Conservation (phyloP, 2,329 filamentous ascomycete genomes). For the Arthrocladium fulminans region DNA sequence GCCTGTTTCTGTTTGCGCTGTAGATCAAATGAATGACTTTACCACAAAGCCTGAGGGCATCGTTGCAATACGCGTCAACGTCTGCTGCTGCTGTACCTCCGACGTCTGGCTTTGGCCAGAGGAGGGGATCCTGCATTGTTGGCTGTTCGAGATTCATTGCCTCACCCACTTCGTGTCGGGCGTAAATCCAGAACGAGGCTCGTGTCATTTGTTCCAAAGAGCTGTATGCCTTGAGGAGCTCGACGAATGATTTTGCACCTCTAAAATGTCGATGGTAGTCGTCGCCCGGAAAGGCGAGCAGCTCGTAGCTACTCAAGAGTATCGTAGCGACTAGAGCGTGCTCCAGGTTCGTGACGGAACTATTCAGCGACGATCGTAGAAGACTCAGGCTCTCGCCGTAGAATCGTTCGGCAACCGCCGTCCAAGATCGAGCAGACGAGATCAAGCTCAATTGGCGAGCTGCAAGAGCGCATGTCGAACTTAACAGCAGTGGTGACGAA, state of each 20-base stretch:
- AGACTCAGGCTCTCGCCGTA: not conserved
- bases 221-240: not conserved
- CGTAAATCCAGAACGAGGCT: conserved; percentile 4
- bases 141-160: not conserved
- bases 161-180: not conserved
- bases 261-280: conserved; percentile 8
- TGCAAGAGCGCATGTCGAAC: conserved; percentile 8
- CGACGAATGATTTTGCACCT: conserved; percentile 8
- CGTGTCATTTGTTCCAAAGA: not conserved
- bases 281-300: conserved; percentile 2
- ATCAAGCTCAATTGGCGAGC: conserved; percentile 8
- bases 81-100: not conserved
- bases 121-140: not conserved
- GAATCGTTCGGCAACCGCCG: not conserved
- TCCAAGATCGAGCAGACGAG: not conserved
- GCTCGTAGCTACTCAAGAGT: conserved; percentile 8
- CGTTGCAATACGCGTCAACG: not conserved
- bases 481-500: conserved; percentile 1
- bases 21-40: conserved; percentile 1
- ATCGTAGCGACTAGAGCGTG: conserved; percentile 6
- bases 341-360: not conserved
- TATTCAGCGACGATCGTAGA: not conserved
- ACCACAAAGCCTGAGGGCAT: not conserved
- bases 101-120: not conserved
- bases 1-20: not conserved